Base-by-base conservation (phyloP, 768 basidiomycete species). In the Mycena haematopus region DNA sequence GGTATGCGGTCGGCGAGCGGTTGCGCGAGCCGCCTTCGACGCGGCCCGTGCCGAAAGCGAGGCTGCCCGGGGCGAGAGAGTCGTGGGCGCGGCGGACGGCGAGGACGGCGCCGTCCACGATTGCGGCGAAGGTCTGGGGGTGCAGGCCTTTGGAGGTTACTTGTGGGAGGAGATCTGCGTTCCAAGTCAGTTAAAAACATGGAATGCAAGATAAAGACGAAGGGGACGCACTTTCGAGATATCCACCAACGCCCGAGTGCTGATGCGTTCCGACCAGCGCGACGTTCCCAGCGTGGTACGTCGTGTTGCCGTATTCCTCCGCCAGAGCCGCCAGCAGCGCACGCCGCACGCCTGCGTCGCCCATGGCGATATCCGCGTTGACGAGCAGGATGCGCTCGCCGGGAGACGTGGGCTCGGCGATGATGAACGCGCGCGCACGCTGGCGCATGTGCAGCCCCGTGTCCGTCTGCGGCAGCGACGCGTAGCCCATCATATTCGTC, bases 181-280 rank as follows among this genome's bases (percentile, higher is more conserved):
- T 17, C 2, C 36, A n/a, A 10, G 0, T 31, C 6, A 31, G 29
- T 3, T 31, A 8, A 17, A 15, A 8, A 15, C 15, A 31, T 51
- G 5, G 29, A 31, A 31, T 1, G 19, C 1, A 33, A 6, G 35
- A 17, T 14, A 33, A 49, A 56, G 21, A n/a, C n/a, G 11, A 36
- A 29, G 40, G 19, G 0, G 2, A 62, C 65, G 27, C 25, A 66
- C 65, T 84, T 78, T 93, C 90, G 38, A 89, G 78, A 73, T 91
- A 92, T 0, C 90, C 91, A 21, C 90, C 91, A 22, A 91, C 92
- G 17, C 90, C 91, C 0, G 88, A 79, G 72, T 93, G 92, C 66
- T 86, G 83, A 68, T 93, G 91, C 1, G 91, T 92, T 44, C 88
- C 86, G 29, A 89, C 85, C 62, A 93, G 86, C 5, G 91, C 91